Evolutionary conservation across 2,329 filamentous ascomycete species (phyloP).

Genomic region (Xylaria sp.): DNA sequence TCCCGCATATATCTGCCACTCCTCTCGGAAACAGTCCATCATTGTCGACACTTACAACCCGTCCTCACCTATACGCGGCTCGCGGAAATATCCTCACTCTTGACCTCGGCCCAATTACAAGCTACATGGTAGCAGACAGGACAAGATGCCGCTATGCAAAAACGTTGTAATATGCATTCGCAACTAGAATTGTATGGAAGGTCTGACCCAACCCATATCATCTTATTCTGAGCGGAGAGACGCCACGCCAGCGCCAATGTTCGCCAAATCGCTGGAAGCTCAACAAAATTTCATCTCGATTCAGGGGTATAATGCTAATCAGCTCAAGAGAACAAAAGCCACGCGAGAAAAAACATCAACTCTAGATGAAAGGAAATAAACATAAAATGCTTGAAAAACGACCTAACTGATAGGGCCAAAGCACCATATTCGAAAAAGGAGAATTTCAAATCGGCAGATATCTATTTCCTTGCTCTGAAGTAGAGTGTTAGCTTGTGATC

Average conservation of each 20-base stretch:
- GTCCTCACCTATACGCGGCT: slow-evolving; percentile 5
- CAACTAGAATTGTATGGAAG: slow-evolving; percentile 9
- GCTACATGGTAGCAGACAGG: slow-evolving; percentile 3
- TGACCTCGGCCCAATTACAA: slow-evolving; percentile 19
- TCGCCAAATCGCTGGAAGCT: slow-evolving; percentile 26
- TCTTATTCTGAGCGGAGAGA: slow-evolving; percentile 19
- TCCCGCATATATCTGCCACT: background rate
- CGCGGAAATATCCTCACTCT: slow-evolving; percentile 19
- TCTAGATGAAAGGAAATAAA: slow-evolving; percentile 16
- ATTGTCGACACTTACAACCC: background rate
- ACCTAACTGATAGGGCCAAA: slow-evolving; percentile 1
- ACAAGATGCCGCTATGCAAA: slow-evolving; percentile 6
- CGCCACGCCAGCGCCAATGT: slow-evolving; percentile 23
- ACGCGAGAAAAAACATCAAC: slow-evolving; percentile 21
- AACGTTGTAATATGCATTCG: slow-evolving; percentile 16
- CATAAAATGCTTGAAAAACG: slow-evolving; percentile 4
- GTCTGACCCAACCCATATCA: slow-evolving; percentile 7
- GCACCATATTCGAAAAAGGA: slow-evolving; percentile 1
- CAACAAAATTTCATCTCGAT: slow-evolving; percentile 23
- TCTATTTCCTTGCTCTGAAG: slow-evolving; percentile 4
- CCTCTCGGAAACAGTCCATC: background rate
- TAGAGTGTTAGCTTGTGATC: slow-evolving; percentile 4
- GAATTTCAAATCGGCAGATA: background rate
- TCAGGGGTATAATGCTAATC: slow-evolving; percentile 32
- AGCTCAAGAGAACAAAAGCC: slow-evolving; percentile 20